Evolutionary conservation across 2,329 filamentous ascomycete genomes (phyloP), one percentile per base, ranked within the genome.

Genomic region (Ceratocystis variospora): DNA sequence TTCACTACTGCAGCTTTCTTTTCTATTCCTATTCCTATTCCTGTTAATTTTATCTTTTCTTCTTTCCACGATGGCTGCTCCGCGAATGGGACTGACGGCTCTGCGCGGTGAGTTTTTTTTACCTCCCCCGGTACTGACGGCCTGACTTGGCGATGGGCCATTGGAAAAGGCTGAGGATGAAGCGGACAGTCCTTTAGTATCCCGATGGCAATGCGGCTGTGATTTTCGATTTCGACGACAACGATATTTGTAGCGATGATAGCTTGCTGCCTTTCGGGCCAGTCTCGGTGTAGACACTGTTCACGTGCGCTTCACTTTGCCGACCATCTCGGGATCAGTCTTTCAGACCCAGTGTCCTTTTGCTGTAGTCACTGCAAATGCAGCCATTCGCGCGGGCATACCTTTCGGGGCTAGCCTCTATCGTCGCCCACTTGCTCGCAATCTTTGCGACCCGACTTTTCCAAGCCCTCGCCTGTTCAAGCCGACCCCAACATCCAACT

Each of bases 31-130:
- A 19, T 7, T 55, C 22, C 31, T 55, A 33, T 31, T 19, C 57
- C 17, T 50, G 31, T 65, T 31, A n/a, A 50, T 62, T 8, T 65
- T 65, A 25, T 25, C 22, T 57, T 59, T 46, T 15, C 45, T 19
- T 64, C 62, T 68, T 66, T 70, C 70, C 72, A 75, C 71, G 55
- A 85, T 85, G 82, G 80, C 79, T 74, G 78, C 80, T 72, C 80
- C 82, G 72, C 77, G 82, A 77, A 78, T 83, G 72, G 82, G 82
- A 74, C 73, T 83, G 71, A 79, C 80, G 76, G 82, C 82, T 74
- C 75, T 84, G 74, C 81, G 81, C 75, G 79, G 81, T 80, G 79
- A 66, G 66, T 61, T 67, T 61, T 61, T 45, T 50, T 33, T 19
- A 19, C 17, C 25, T 55, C 31, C 22, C 50, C 19, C 8, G 46